These are phyloP conservation scores for Apiotrichum veenhuisii DNA, from an alignment of 1,284 basidiomycete species.

Conservation along the genomic window DNA sequence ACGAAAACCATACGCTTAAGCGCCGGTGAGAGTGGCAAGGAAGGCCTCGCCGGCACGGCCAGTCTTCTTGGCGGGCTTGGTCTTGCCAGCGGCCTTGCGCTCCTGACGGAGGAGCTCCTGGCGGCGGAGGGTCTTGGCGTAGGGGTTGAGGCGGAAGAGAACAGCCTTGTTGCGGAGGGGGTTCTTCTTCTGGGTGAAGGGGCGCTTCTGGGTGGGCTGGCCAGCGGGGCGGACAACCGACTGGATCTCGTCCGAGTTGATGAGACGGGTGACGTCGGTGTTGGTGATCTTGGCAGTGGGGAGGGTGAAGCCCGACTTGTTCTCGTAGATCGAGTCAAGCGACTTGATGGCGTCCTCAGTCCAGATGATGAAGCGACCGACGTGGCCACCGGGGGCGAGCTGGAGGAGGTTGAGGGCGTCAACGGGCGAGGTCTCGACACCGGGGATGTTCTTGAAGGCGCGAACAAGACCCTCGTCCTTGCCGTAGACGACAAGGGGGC, in stretches of 20 bases:
- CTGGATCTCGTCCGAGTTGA: slow-evolving; percentile 97
- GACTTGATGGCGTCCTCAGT: slow-evolving; percentile 90
- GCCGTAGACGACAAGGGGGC: slow-evolving; percentile 95
- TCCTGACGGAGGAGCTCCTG: slow-evolving; percentile 63
- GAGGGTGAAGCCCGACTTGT: slow-evolving; percentile 93
- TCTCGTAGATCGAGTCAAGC: slow-evolving; percentile 90
- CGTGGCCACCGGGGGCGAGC: slow-evolving; percentile 98
- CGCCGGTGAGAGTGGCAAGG: slow-evolving; percentile 78
- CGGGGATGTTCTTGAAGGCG: slow-evolving; percentile 98
- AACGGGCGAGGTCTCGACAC: slow-evolving; percentile 96
- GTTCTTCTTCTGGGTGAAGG: slow-evolving; percentile 99
- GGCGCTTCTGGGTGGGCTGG: slow-evolving; percentile 56
- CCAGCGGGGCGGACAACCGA: slow-evolving; percentile 79
- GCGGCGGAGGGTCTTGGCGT: slow-evolving; percentile 88
- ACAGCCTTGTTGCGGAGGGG: slow-evolving; percentile 92
- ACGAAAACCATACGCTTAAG: slow-evolving; percentile 55
- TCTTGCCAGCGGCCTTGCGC: slow-evolving; percentile 45
- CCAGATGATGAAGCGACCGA: slow-evolving; percentile 99
- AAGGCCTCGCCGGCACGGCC: slow-evolving; percentile 75
- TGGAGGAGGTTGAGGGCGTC: slow-evolving; percentile 94
- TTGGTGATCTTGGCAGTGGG: slow-evolving; percentile 94
- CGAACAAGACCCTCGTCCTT: slow-evolving; percentile 97
- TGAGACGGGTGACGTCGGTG: slow-evolving; percentile 94
- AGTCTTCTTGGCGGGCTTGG: slow-evolving; percentile 47
- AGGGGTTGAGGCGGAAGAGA: slow-evolving; percentile 98